Conservation (phyloP, 371 early-diverging fungal species). For the Capillidium rhysosporum region DNA sequence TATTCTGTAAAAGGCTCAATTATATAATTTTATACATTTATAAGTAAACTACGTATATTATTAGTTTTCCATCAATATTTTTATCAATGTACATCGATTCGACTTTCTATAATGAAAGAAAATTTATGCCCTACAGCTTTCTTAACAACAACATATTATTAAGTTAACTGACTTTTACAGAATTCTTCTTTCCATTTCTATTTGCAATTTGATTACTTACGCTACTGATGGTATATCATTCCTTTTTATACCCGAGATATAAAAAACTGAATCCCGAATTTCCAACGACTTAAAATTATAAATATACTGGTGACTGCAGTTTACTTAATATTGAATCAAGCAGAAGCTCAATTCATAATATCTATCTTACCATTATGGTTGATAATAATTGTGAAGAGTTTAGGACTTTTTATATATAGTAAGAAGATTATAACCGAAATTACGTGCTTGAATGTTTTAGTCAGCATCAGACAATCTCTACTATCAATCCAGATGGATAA, state of each 20-base stretch:
- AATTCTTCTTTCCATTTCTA: constrained; percentile 79
- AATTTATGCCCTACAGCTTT: constrained; percentile 53
- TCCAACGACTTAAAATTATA: background rate
- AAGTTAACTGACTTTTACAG: constrained; percentile 75
- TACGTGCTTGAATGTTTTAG: constrained; percentile 44
- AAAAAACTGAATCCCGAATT: constrained; percentile 11
- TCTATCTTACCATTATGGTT: constrained; percentile 62
- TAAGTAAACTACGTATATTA: constrained; percentile 1
- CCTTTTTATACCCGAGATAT: constrained; percentile 16
- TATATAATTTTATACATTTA: no score
- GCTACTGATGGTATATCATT: constrained; percentile 43
- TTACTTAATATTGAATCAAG: constrained; percentile 65
- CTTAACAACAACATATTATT: constrained; percentile 54
- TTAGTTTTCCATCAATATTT: constrained; percentile 17
- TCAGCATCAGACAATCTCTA: constrained; percentile 25
- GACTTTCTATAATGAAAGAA: constrained; percentile 28
- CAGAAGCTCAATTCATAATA: constrained; percentile 82
- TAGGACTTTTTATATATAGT: constrained; percentile 11
- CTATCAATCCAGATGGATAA: constrained; percentile 81
- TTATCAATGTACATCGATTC: constrained; percentile 33
- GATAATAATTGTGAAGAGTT: constrained; percentile 34
- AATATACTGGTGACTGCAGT: constrained; percentile 8
- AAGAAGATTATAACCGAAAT: constrained; percentile 20
- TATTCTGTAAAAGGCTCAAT: constrained; percentile 1
- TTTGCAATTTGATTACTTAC: constrained; percentile 58